These are phyloP conservation scores for Begonia masoniana DNA, from an alignment of 306 rosid species.

Conservation along the genomic window DNA sequence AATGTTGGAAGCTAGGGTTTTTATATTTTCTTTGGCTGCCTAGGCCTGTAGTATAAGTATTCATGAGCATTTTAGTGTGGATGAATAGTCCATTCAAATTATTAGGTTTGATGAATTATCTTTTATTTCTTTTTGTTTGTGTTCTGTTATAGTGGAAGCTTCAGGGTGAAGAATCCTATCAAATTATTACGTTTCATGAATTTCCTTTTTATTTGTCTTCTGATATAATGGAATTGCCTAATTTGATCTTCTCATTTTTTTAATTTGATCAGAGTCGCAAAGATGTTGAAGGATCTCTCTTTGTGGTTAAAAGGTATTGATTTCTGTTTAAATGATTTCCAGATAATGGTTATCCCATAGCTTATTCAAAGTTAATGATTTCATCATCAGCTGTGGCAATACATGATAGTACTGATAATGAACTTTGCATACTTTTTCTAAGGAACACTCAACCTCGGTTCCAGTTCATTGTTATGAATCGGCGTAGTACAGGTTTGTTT, in stretches of 20 bases:
- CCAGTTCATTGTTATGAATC: constrained; percentile 95
- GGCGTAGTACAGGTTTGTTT: constrained; percentile 64
- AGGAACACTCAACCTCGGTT: constrained; percentile 81
- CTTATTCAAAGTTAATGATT: background rate
- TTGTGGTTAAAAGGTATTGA: constrained; percentile 77
- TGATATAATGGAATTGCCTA: background rate
- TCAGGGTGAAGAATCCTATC: too few relatives aligned
- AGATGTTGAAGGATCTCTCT: constrained; percentile 98
- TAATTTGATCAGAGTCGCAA: constrained; percentile 58
- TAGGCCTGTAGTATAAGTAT: too few relatives aligned
- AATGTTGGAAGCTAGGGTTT: too few relatives aligned
- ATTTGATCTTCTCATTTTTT: background rate
- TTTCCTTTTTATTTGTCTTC: background rate
- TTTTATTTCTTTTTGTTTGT: too few relatives aligned
- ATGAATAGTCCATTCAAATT: too few relatives aligned
- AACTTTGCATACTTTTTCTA: constrained; percentile 4
- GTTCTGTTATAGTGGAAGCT: too few relatives aligned
- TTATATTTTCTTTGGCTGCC: too few relatives aligned
- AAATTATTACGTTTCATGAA: too few relatives aligned
- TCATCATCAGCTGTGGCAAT: background rate
- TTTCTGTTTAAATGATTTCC: background rate
- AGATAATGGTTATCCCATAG: background rate
- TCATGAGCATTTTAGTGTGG: too few relatives aligned
- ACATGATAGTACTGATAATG: too few relatives aligned
- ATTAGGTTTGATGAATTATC: too few relatives aligned